Percentiles rank a stretch among this genome's conserved stretches.
Conservation (phyloP, 805 yeast species). For the Ogataea pignaliae region DNA sequence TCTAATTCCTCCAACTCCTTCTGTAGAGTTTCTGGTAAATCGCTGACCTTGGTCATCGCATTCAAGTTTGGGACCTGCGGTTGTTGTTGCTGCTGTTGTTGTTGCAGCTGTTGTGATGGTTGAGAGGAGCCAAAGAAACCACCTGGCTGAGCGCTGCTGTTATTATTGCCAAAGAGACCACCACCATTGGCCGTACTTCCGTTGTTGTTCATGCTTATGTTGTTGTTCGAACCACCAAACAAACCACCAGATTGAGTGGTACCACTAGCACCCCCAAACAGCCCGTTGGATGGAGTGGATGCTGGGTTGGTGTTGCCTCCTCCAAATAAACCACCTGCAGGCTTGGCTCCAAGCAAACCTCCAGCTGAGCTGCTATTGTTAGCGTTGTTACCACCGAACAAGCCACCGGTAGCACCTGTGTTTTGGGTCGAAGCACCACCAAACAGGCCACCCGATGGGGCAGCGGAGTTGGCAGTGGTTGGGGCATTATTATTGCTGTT, state of each 20-base stretch:
- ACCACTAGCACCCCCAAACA: background rate
- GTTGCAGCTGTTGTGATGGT: conserved; percentile 22
- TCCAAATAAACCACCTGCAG: no score
- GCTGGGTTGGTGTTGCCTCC: no score
- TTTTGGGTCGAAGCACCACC: conserved; percentile 1
- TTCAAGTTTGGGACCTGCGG: conserved; percentile 49
- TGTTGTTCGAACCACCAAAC: conserved; percentile 6
- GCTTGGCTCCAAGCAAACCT: no score
- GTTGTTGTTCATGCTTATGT: background rate
- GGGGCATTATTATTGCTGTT: conserved; percentile 4
- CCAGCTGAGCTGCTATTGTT: no score
- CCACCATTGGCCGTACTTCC: conserved; percentile 3
- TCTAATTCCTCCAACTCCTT: conserved; percentile 67
- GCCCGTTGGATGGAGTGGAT: no score
- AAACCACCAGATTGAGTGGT: conserved; percentile 10
- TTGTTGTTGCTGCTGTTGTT: conserved; percentile 38
- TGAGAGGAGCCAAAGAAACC: conserved; percentile 10
- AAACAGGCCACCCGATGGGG: conserved; percentile 3
- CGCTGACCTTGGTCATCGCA: conserved; percentile 72
- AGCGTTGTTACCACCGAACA: conserved; percentile 1
- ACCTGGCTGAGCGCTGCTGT: conserved; percentile 2
- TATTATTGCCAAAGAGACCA: conserved; percentile 20
- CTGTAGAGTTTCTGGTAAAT: conserved; percentile 66
- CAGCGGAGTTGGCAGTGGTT: background rate
- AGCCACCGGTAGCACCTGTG: background rate